Conservation (phyloP, 2,329 filamentous ascomycete species). For the Xylariaceae sp. region DNA sequence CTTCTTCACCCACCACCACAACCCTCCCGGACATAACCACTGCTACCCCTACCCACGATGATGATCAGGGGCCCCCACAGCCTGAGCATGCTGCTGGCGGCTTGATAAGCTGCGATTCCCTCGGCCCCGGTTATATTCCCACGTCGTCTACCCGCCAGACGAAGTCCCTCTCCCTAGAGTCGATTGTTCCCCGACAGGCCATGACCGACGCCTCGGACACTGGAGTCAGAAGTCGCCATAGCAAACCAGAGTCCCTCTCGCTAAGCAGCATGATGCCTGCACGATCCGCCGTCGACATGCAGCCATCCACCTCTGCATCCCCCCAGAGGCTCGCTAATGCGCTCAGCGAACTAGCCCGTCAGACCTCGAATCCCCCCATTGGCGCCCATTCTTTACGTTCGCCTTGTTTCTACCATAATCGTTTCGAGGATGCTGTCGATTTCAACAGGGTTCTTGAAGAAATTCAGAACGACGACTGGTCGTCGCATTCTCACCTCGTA, state of each 20-base stretch:
- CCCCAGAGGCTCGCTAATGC: constrained; percentile 60
- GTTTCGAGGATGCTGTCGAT: constrained; percentile 93
- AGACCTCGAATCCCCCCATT: constrained; percentile 40
- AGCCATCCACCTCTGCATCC: constrained; percentile 40
- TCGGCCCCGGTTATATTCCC: constrained; percentile 28
- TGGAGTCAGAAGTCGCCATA: constrained; percentile 52
- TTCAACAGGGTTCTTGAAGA: constrained; percentile 93
- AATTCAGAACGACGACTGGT: constrained; percentile 79
- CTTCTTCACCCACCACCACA: background rate
- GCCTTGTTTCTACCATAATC: constrained; percentile 95
- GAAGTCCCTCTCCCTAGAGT: constrained; percentile 55
- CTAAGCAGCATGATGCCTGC: constrained; percentile 55
- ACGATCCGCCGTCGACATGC: constrained; percentile 33
- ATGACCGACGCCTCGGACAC: constrained; percentile 78
- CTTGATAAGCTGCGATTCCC: constrained; percentile 23
- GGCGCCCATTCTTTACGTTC: constrained; percentile 71
- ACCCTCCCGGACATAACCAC: constrained; percentile 21
- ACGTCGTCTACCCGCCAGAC: constrained; percentile 39
- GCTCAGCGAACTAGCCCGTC: constrained; percentile 48
- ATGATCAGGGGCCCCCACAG: constrained; percentile 19
- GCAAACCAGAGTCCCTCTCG: constrained; percentile 58
- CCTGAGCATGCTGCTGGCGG: constrained; percentile 26
- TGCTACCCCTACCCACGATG: constrained; percentile 23
- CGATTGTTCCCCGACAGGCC: constrained; percentile 70
- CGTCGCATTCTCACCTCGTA: constrained; percentile 89